Conservation (phyloP, 768 basidiomycete genomes). For the Hirschioporus abietinus region DNA sequence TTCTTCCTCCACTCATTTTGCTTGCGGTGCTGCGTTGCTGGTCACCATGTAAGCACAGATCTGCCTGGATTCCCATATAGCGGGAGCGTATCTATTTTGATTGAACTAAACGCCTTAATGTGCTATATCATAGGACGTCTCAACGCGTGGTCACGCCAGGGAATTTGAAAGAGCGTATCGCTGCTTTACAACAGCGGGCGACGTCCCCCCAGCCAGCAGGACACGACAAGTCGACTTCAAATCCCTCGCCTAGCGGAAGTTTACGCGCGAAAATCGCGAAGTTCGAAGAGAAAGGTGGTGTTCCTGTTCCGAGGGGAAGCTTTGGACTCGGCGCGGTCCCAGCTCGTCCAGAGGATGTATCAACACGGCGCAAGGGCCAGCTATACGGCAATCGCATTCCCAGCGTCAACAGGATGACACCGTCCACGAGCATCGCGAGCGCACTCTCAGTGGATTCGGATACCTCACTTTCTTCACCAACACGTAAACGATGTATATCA, state of each 20-base stretch:
- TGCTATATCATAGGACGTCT: background rate
- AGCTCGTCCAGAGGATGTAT: slow-evolving; percentile 41
- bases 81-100: background rate
- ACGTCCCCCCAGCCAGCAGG: slow-evolving; percentile 19
- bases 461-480: background rate
- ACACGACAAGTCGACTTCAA: slow-evolving; percentile 25
- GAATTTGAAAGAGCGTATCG: slow-evolving; percentile 80
- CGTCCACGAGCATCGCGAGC: background rate
- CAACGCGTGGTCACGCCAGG: slow-evolving; percentile 16
- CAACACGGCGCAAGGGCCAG: slow-evolving; percentile 52
- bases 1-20: background rate
- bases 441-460: background rate
- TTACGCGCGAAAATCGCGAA: slow-evolving; percentile 71
- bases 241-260: slow-evolving; percentile 25
- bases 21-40: background rate
- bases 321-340: slow-evolving; percentile 61
- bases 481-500: background rate
- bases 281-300: slow-evolving; percentile 74
- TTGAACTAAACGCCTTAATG: background rate
- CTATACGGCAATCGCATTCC: slow-evolving; percentile 71
- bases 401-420: slow-evolving; percentile 22
- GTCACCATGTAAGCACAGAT: background rate
- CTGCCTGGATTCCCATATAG: background rate
- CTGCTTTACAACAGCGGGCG: slow-evolving; percentile 67
- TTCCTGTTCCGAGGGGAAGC: slow-evolving; percentile 69